These are phyloP conservation scores for Fusarium papillatum DNA, from an alignment of 2,329 filamentous ascomycete genomes.

Conservation along the genomic window DNA sequence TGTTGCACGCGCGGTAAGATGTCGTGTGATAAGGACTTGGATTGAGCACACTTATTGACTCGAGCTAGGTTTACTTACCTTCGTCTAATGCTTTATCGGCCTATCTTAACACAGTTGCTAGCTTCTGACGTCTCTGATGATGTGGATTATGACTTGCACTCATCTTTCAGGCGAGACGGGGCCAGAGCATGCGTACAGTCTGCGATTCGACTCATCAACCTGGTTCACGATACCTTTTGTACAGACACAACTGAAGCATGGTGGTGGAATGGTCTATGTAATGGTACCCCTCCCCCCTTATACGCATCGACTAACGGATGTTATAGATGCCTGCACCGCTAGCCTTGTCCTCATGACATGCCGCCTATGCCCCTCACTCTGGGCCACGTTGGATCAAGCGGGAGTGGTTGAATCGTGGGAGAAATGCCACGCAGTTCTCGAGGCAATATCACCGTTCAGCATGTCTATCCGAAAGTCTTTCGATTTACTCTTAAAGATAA, in stretches of 20 bases:
- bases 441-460: neutral
- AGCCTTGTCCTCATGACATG: constrained; percentile 1
- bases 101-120: neutral
- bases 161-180: neutral
- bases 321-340: neutral
- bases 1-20: neutral
- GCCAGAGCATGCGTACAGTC: neutral
- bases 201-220: neutral
- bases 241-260: neutral
- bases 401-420: neutral
- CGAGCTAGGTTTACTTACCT: neutral
- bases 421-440: neutral
- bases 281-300: no score
- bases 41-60: neutral
- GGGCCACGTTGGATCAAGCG: neutral
- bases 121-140: neutral
- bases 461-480: neutral
- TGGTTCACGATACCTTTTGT: neutral
- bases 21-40: fast-evolving
- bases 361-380: neutral
- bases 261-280: neutral
- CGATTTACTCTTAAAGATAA: neutral
- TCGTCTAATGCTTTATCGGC: neutral
- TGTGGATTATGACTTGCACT: neutral
- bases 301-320: neutral